These are phyloP conservation scores for Chytridium lagenaria DNA, from an alignment of 371 early-diverging fungal species.

Conservation along the genomic window DNA sequence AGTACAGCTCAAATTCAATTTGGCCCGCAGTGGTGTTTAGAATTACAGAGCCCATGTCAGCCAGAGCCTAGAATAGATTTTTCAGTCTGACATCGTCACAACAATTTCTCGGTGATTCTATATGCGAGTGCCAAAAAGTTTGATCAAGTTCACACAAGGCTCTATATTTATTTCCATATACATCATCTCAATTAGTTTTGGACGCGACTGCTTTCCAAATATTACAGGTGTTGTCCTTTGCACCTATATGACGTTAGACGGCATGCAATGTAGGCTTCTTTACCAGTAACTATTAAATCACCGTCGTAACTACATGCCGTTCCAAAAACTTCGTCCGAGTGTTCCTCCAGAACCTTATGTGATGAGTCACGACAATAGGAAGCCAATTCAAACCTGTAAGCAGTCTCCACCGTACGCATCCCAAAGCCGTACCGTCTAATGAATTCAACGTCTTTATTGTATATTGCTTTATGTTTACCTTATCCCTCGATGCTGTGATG, in stretches of 20 bases:
- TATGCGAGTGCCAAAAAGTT: too few relatives aligned
- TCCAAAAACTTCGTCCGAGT: conserved; percentile 53
- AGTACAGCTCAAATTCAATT: conserved; percentile 57
- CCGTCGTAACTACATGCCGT: conserved; percentile 53
- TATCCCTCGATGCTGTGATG: conserved; percentile 57
- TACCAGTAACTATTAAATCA: conserved; percentile 48
- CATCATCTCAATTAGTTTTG: too few relatives aligned
- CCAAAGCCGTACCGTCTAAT: conserved; percentile 53
- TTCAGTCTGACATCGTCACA: too few relatives aligned
- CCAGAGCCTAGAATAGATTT: too few relatives aligned
- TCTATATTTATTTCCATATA: too few relatives aligned
- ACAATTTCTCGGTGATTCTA: too few relatives aligned
- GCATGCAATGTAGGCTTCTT: too few relatives aligned
- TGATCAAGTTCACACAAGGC: too few relatives aligned
- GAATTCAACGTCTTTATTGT: background rate
- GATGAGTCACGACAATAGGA: background rate
- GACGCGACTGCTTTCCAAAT: too few relatives aligned
- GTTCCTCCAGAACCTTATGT: conserved; percentile 36
- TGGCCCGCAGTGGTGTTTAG: conserved; percentile 49
- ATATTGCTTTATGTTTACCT: conserved; percentile 16
- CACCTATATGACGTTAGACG: too few relatives aligned
- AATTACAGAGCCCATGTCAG: background rate
- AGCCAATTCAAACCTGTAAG: conserved; percentile 30
- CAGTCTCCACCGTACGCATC: conserved; percentile 33
- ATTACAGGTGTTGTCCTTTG: conserved; percentile 50